Conservation (phyloP, 164 flowering plant genomes). For the Vitis riparia region DNA sequence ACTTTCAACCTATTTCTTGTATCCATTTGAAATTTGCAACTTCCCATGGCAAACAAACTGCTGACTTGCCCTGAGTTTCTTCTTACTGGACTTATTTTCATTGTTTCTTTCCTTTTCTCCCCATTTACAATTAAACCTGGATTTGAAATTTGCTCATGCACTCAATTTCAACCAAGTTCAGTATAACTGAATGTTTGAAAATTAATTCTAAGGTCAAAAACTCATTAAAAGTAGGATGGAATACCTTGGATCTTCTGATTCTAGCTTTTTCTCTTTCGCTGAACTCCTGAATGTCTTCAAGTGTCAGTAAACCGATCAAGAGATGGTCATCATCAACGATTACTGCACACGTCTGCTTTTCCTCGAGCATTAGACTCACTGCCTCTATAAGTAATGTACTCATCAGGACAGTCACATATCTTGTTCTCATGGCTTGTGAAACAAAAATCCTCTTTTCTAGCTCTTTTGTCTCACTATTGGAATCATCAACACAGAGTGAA, state of each 20-base stretch:
- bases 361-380: constrained; percentile 67
- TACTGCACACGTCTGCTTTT: constrained; percentile 82
- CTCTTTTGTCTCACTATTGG: constrained; percentile 26
- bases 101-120: not conserved
- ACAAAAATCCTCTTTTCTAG: constrained; percentile 54
- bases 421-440: constrained; percentile 84
- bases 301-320: constrained; percentile 60
- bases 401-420: constrained; percentile 54
- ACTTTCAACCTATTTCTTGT: not conserved
- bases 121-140: not conserved
- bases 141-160: not conserved
- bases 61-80: not conserved
- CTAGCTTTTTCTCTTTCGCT: constrained; percentile 34
- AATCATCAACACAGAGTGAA: constrained; percentile 65
- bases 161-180: not conserved
- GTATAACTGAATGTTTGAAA: not conserved
- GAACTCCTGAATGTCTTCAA: constrained; percentile 68
- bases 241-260: constrained; percentile 43
- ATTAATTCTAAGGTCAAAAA: not conserved
- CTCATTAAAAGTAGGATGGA: not conserved
- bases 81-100: not conserved
- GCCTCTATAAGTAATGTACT: constrained; percentile 63
- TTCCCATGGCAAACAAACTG: not conserved
- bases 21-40: not conserved
- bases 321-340: constrained; percentile 51